These are phyloP conservation scores for Claviceps arundinis DNA, from an alignment of 2,329 filamentous ascomycete genomes.

Conservation along the genomic window DNA sequence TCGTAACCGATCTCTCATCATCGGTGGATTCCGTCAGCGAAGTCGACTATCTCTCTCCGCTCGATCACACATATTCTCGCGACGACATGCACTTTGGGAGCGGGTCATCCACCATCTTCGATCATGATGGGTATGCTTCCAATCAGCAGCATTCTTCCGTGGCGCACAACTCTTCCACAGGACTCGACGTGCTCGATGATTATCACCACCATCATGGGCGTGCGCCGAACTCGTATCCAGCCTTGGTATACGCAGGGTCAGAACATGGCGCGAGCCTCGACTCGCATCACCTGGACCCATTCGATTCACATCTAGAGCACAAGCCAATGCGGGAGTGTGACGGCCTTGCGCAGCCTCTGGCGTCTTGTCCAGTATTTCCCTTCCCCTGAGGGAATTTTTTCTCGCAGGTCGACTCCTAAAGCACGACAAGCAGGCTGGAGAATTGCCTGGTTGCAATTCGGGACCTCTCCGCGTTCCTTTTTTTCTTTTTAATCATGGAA, in stretches of 20 bases:
- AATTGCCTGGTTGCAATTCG: constrained; percentile 30
- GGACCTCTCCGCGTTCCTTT: constrained; percentile 24
- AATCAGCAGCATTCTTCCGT: constrained; percentile 35
- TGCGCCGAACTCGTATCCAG: constrained; percentile 46
- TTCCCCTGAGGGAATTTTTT: constrained; percentile 30
- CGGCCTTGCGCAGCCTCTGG: constrained; percentile 31
- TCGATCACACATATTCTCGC: constrained; percentile 42
- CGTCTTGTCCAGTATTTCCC: constrained; percentile 20
- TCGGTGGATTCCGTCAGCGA: constrained; percentile 49
- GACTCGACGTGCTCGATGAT: constrained; percentile 35
- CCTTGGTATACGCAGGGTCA: constrained; percentile 46
- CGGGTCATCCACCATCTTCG: constrained; percentile 42
- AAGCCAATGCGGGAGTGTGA: constrained; percentile 43
- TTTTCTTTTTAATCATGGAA: too few relatives aligned
- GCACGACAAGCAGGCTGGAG: constrained; percentile 33
- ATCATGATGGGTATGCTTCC: constrained; percentile 33
- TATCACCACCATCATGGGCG: constrained; percentile 24
- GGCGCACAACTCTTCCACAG: constrained; percentile 41
- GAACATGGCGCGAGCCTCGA: constrained; percentile 47
- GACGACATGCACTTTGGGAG: constrained; percentile 44
- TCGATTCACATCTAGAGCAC: constrained; percentile 40
- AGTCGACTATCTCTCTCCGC: constrained; percentile 48
- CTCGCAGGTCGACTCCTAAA: constrained; percentile 39
- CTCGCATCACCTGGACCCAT: constrained; percentile 44
- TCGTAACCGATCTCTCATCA: constrained; percentile 37